Evolutionary conservation across 495 filamentous ascomycete genomes (phyloP).

Genomic region (Hypoxylon fragiforme): DNA sequence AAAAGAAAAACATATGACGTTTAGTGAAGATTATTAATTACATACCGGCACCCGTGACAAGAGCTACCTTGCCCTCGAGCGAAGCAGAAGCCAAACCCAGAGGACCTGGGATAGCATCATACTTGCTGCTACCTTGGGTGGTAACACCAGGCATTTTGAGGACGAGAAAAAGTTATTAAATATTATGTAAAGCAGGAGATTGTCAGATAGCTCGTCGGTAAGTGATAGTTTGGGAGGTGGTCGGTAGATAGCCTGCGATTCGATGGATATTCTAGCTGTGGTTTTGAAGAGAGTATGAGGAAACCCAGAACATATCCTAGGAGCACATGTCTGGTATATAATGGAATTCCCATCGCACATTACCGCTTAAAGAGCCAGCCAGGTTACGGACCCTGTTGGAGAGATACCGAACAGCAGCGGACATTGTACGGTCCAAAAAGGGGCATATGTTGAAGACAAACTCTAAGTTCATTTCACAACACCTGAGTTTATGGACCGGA

Average conservation of each 20-base stretch:
- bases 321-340: constrained; percentile 29
- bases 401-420: constrained; percentile 48
- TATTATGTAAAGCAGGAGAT: too few species aligned
- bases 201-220: constrained; percentile 1
- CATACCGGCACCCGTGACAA: constrained; percentile 39
- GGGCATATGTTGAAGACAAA: constrained; percentile 14
- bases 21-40: constrained; percentile 47
- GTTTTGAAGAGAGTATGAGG: not conserved
- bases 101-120: constrained; percentile 52
- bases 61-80: constrained; percentile 53
- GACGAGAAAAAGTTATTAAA: too few species aligned
- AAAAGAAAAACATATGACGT: constrained; percentile 36
- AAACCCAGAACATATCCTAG: not conserved
- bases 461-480: constrained; percentile 11
- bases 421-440: constrained; percentile 34
- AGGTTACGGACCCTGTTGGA: constrained; percentile 51
- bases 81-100: constrained; percentile 53
- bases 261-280: not conserved
- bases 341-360: constrained; percentile 9
- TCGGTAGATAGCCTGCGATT: not conserved
- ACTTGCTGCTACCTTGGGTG: constrained; percentile 37
- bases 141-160: constrained; percentile 46
- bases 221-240: too few species aligned
- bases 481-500: constrained; percentile 18
- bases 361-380: not conserved